Conservation (phyloP, 805 yeast species). For the Wickerhamiella musiphila region DNA sequence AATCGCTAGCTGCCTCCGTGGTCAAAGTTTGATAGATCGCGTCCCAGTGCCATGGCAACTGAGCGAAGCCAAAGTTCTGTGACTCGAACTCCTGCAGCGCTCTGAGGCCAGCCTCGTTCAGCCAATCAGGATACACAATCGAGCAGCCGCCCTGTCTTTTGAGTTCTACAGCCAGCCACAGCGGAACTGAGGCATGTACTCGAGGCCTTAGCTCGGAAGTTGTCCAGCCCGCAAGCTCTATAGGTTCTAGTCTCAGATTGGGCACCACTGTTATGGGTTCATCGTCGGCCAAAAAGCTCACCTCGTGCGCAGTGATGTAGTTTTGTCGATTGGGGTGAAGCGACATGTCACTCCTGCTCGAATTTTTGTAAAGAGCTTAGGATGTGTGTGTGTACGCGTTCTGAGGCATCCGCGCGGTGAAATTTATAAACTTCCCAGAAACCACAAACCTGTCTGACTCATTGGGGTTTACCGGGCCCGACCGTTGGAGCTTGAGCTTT, state of each 20-base stretch:
- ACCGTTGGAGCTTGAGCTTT: too few relatives aligned
- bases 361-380: too few relatives aligned
- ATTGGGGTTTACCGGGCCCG: too few relatives aligned
- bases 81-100: slow-evolving; percentile 51
- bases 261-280: slow-evolving; percentile 62
- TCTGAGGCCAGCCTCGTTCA: slow-evolving; percentile 36
- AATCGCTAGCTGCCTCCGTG: slow-evolving; percentile 58
- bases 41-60: slow-evolving; percentile 77
- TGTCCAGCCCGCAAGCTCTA: slow-evolving; percentile 44
- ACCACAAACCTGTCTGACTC: too few relatives aligned
- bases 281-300: slow-evolving; percentile 74
- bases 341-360: too few relatives aligned
- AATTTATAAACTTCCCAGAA: too few relatives aligned
- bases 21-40: slow-evolving; percentile 59
- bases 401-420: too few relatives aligned
- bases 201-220: slow-evolving; percentile 48
- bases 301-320: slow-evolving; percentile 29
- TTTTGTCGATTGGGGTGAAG: not conserved
- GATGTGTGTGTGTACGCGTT: too few relatives aligned
- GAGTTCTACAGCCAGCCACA: slow-evolving; percentile 76
- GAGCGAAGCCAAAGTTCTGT: slow-evolving; percentile 34
- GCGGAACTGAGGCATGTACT: slow-evolving; percentile 51
- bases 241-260: slow-evolving; percentile 47
- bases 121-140: slow-evolving; percentile 77
- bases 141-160: slow-evolving; percentile 76